Base-by-base conservation (phyloP, 169 alveolate genomes). In the Plasmodium yoelii region DNA sequence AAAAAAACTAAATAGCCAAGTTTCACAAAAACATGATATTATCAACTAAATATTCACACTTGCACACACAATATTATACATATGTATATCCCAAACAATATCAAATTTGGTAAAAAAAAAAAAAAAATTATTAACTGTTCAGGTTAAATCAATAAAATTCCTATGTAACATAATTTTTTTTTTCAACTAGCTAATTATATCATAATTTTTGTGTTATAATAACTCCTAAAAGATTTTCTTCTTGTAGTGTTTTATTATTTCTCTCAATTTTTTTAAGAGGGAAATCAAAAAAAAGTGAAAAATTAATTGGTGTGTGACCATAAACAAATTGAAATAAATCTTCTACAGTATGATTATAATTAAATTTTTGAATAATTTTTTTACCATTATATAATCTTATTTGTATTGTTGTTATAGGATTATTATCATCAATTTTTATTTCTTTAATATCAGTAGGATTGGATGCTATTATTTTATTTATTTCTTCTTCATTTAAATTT, bases 311-410 rank as follows among this genome's bases (percentile, higher is more conserved):
- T 34, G 90, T 80, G 19, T 28, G 34, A 57, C 71, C 53, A 68
- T 53, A 24, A 13, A 80, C 82, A 8, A 34, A 80, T 47, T 80
- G 84, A 68, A 67, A 80, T 44, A 80, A 80, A 28, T 80, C 90
- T 46, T 80, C 84, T 22, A 80, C 90, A 22, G 90, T 80, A 51
- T 80, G 90, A 65, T 80, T 71, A 60, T 80, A 51, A 80, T 80
- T 80, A 80, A 80, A 80, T 56, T 64, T 80, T 6, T 80, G 84
- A 0, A 69, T 18, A 47, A 80, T 39, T 80, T 80, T 80, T 65
- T 46, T 80, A 0, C 90, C 90, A 53, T 80, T 80, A 80, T 80
- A 80, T 80, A 80, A 67, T 56, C 90, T 18, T 8, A 80, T 59
- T 34, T 80, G 90, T 51, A 80, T 65, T 22, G 60, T 80, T 7